phyloP scores from a whole-genome alignment of 257 asterid genomes.

The Parsonsia alboflavescens region DNA sequence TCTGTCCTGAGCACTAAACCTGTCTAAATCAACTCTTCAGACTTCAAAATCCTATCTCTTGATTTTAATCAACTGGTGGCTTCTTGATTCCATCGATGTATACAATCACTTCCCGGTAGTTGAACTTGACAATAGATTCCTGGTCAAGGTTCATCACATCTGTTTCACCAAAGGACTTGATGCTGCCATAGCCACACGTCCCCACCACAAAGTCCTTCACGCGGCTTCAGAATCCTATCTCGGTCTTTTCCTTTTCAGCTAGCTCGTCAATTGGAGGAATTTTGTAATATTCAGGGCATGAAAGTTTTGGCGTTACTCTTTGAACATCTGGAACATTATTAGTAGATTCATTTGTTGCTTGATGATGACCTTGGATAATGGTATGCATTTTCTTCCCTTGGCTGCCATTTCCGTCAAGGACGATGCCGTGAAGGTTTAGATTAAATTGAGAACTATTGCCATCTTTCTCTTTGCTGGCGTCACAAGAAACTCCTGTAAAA shows the following conservation, averaged over 20 bases:
- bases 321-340: conserved; percentile 19
- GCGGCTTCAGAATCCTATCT: conserved; percentile 58
- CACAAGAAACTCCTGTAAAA: conserved; percentile 9
- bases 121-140: conserved; percentile 63
- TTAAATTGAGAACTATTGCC: neutral
- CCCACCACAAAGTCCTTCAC: conserved; percentile 84
- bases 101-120: conserved; percentile 52
- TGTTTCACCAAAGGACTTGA: conserved; percentile 78
- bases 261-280: conserved; percentile 26
- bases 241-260: conserved; percentile 63
- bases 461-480: neutral
- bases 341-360: neutral
- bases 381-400: neutral
- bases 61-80: conserved; percentile 43
- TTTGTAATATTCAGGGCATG: conserved; percentile 21
- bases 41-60: neutral
- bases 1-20: neutral
- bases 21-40: neutral
- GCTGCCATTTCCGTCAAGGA: neutral
- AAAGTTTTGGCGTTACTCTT: conserved; percentile 22
- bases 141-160: conserved; percentile 76
- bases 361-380: neutral
- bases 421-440: neutral
- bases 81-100: conserved; percentile 71
- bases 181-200: conserved; percentile 62